These are phyloP conservation scores for Malania oleifera DNA, from an alignment of 164 flowering plant genomes.

Conservation along the genomic window DNA sequence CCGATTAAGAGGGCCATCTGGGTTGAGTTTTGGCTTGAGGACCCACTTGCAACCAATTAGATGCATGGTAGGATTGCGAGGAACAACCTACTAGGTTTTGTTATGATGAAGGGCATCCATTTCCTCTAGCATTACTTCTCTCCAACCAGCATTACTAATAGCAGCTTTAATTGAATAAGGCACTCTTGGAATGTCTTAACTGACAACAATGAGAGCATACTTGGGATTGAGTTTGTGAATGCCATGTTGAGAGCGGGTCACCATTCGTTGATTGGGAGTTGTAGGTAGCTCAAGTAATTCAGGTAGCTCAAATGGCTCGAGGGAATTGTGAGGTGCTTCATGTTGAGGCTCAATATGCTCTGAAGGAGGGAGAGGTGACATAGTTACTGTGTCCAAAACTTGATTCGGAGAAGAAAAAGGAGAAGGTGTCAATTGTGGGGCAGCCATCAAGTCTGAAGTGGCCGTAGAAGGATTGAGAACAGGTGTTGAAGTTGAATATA, in stretches of 20 bases:
- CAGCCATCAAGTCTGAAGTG: no score
- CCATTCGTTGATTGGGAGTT: not conserved
- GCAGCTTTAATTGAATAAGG: not conserved
- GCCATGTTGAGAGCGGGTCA: not conserved
- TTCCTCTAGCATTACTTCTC: not conserved
- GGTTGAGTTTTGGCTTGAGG: not conserved
- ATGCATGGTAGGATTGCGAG: no score
- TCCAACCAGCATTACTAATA: not conserved
- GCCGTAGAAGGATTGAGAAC: no score
- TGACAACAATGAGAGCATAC: not conserved
- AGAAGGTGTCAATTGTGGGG: no score
- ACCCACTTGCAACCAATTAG: no score
- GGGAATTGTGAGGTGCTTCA: no score
- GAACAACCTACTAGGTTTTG: not conserved
- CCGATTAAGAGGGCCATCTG: not conserved
- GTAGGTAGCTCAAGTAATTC: not conserved
- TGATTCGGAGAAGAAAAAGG: no score
- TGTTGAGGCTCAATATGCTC: no score
- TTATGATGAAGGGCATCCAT: not conserved
- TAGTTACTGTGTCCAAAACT: no score
- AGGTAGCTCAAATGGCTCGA: not conserved
- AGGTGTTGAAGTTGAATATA: no score
- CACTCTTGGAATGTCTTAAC: not conserved
- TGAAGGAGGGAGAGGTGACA: no score
- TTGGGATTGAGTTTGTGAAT: not conserved